Conservation (phyloP, 192 early-diverging fungal species). For the Mortierella claussenii region DNA sequence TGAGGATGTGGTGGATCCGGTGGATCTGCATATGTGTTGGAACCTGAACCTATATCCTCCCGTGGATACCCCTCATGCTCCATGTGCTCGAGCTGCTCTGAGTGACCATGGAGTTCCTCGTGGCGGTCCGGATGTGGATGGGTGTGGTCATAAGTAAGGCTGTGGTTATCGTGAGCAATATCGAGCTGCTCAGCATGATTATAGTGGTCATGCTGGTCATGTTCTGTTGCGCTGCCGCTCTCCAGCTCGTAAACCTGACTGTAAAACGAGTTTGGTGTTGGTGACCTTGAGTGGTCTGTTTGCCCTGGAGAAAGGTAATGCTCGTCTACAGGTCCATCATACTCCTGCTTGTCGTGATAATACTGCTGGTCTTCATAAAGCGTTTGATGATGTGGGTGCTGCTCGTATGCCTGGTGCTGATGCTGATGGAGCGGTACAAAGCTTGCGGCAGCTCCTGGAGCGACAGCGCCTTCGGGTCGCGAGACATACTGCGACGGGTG, state of each 20-base stretch:
- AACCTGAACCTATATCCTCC: background rate
- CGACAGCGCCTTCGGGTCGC: too few species aligned
- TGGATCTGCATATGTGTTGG: background rate
- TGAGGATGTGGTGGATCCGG: background rate
- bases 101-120: background rate
- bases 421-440: too few species aligned
- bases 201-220: background rate
- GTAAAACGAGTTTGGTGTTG: conserved; percentile 2
- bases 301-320: too few species aligned
- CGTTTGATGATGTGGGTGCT: too few species aligned
- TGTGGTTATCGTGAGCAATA: background rate
- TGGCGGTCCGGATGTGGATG: background rate
- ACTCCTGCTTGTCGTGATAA: conserved; percentile 1
- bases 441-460: too few species aligned
- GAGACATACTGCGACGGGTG: too few species aligned
- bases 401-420: too few species aligned
- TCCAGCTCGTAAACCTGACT: conserved; percentile 5
- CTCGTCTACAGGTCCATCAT: too few species aligned
- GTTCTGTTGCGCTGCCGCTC: background rate
- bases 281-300: too few species aligned
- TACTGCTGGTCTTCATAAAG: too few species aligned
- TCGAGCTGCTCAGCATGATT: background rate
- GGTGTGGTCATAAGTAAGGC: background rate
- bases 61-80: background rate
- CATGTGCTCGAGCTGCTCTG: background rate